Conservation (phyloP, 2,329 filamentous ascomycete species). For the Colletotrichum sp. region DNA sequence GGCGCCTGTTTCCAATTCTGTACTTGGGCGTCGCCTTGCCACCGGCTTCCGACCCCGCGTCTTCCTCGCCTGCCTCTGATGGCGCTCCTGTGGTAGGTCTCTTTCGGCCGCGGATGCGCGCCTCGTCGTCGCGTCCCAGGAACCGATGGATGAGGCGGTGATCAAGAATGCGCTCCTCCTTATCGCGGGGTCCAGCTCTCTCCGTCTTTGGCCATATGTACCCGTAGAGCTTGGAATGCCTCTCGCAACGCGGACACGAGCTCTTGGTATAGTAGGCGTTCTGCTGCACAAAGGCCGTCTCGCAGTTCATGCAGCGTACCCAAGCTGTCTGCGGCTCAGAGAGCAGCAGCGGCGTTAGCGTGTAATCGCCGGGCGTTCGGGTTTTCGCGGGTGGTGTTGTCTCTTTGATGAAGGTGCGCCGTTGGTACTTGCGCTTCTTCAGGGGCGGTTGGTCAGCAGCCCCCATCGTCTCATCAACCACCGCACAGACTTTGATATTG, state of each 20-base stretch:
- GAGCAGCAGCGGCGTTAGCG: conserved; percentile 78
- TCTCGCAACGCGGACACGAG: conserved; percentile 90
- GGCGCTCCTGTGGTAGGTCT: conserved; percentile 19
- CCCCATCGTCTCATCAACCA: conserved; percentile 12
- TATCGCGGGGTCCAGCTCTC: conserved; percentile 75
- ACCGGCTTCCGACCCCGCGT: neutral
- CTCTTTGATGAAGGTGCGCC: conserved; percentile 36
- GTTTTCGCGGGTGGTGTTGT: conserved; percentile 34
- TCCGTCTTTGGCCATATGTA: conserved; percentile 97
- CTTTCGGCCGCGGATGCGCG: conserved; percentile 49
- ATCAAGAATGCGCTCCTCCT: conserved; percentile 75
- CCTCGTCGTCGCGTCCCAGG: conserved; percentile 73
- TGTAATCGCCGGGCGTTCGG: conserved; percentile 79
- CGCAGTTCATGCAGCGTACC: conserved; percentile 89
- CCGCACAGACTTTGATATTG: conserved; percentile 8
- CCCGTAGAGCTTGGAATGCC: conserved; percentile 94
- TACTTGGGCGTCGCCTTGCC: conserved; percentile 1
- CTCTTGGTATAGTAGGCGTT: conserved; percentile 87
- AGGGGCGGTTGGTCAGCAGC: conserved; percentile 17
- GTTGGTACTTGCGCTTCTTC: conserved; percentile 39
- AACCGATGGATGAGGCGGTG: conserved; percentile 90
- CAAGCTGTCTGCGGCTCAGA: conserved; percentile 78
- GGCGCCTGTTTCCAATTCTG: conserved; percentile 15
- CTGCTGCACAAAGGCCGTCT: conserved; percentile 81
- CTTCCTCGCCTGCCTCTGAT: conserved; percentile 2